These are phyloP conservation scores for Bertia moriformis DNA, from an alignment of 2,329 filamentous ascomycete genomes.

Conservation along the genomic window DNA sequence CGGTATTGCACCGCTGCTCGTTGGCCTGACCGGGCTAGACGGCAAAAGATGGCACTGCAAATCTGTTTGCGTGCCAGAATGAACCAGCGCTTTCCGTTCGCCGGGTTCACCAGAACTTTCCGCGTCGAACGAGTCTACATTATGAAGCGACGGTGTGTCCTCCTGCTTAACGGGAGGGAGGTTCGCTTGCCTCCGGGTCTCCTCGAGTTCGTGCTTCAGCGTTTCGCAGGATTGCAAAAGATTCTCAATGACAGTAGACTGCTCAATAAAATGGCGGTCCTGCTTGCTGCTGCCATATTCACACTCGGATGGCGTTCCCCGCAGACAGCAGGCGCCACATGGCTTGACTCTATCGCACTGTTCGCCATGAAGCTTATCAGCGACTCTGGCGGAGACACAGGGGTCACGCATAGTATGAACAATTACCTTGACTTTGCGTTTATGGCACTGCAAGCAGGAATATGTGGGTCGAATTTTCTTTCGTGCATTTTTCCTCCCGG, in stretches of 20 bases:
- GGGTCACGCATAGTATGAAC: neutral
- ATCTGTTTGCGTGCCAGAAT: too few species aligned
- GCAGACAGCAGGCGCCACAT: conserved; percentile 13
- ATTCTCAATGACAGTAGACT: conserved; percentile 12
- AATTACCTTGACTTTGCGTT: conserved; percentile 16
- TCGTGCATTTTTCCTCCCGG: neutral
- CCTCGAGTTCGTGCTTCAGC: neutral
- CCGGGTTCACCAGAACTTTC: too few species aligned
- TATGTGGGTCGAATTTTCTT: conserved; percentile 10
- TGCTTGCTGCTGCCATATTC: conserved; percentile 14
- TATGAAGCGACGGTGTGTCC: neutral
- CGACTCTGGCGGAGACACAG: too few species aligned
- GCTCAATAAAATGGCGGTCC: conserved; percentile 13
- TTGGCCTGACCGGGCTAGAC: too few species aligned
- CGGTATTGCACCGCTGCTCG: too few species aligned
- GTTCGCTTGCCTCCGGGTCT: neutral
- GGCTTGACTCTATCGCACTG: conserved; percentile 15
- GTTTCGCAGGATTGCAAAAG: conserved; percentile 9
- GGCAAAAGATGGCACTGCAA: too few species aligned
- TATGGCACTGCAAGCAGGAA: conserved; percentile 14
- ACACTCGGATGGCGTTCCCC: conserved; percentile 13
- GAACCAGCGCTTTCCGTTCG: too few species aligned
- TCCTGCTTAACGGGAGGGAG: neutral
- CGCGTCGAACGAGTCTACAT: too few species aligned
- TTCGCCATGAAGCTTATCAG: neutral